A percentile compares a stretch with the other conserved stretches of the same genome.
Conservation (phyloP, 129 eudicot genomes). For the Heracleum sosnowskyi region DNA sequence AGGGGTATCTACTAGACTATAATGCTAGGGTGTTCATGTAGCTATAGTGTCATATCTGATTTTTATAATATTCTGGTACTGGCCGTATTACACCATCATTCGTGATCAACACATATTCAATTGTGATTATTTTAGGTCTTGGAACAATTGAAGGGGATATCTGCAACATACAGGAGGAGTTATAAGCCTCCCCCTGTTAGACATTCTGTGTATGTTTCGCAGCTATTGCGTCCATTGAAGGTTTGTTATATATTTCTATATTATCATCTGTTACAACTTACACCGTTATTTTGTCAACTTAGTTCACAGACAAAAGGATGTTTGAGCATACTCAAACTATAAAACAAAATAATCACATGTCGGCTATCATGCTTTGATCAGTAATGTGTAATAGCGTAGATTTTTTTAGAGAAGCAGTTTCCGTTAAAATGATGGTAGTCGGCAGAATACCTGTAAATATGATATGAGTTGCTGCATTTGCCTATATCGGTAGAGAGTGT, state of each 20-base stretch:
- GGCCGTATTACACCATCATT: background rate
- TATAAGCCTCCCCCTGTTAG: constrained; percentile 90
- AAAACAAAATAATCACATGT: too few species aligned
- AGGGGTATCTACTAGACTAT: background rate
- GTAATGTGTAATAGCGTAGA: too few species aligned
- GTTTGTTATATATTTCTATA: constrained; percentile 24
- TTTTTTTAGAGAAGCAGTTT: too few species aligned
- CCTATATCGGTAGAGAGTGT: background rate
- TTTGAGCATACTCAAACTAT: too few species aligned
- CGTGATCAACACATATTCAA: background rate
- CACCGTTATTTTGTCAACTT: background rate
- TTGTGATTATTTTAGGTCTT: constrained; percentile 44
- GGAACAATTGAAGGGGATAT: constrained; percentile 78
- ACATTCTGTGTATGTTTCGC: constrained; percentile 88
- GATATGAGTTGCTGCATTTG: background rate
- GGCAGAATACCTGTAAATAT: background rate
- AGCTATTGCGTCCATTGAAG: constrained; percentile 75
- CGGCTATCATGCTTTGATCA: too few species aligned
- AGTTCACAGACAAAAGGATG: too few species aligned
- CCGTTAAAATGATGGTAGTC: background rate
- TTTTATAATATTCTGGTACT: background rate
- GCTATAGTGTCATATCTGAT: background rate
- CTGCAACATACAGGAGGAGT: constrained; percentile 86
- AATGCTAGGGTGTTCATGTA: background rate
- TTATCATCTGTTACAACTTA: background rate